Base-by-base conservation (phyloP, 1,284 basidiomycete species). In the Ustilago vetiveriae region DNA sequence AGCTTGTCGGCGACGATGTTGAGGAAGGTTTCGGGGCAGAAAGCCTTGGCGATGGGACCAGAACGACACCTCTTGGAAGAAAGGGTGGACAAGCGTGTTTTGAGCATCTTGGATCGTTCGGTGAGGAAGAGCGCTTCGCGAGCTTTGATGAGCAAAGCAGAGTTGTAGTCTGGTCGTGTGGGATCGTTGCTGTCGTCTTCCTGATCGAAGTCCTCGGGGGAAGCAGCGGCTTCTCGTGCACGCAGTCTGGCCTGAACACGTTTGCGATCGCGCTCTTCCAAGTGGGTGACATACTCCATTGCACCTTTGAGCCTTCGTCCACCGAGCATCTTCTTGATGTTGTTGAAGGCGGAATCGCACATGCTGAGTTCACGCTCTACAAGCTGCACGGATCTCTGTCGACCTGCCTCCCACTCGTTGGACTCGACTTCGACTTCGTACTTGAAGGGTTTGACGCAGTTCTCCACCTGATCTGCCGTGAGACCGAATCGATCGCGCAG, bases 391-490 rank as follows among this genome's bases (percentile, higher is more conserved):
- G 92, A 88, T 46, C 88, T 85, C 65, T 86, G 85, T 30, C 94
- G 85, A 0, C 95, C 95, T 3, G 85, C 79, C 75, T 93, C 92
- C 96, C 96, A 99, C 82, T 98, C 94, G 36, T 89, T 85, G 11
- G 87, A 86, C 69, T 96, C 92, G 6, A 87, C 82, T 67, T 86
- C 86, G 16, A 94, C 88, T 76, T 94, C 92, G 82, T 97, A 97
- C 85, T 98, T 98, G 88, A 89, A 98, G 27, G 96, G 96, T 84
- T 98, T 99, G 85, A 99, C 96, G 83, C 92, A 96, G 84, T 98
- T 99, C 85, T 99, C 96, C 8, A 99, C 96, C 84, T 98, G 95
- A 82, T 99, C 96, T 1, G 92, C 90, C 4, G 96, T 94, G 51
- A 97, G 84, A 9, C 91, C 90, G 62, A 97, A 90, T 3, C 95